These are phyloP conservation scores for Biscogniauxia mediterranea DNA, from an alignment of 2,329 filamentous ascomycete species.

Conservation along the genomic window DNA sequence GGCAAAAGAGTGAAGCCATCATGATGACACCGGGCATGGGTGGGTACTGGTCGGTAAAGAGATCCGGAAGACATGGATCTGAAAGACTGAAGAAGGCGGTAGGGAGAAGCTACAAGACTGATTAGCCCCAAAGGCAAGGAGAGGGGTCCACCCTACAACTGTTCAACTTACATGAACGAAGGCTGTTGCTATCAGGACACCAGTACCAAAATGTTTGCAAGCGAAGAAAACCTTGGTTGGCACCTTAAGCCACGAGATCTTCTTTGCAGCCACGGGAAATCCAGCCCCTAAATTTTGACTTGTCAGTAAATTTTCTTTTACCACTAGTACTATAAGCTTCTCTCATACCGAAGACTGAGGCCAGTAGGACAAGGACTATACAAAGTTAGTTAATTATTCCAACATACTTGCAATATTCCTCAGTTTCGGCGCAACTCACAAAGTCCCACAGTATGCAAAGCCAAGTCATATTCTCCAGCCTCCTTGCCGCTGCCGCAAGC, in stretches of 20 bases:
- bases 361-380: slow-evolving; percentile 20
- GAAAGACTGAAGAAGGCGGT: slow-evolving; percentile 55
- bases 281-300: slow-evolving; percentile 40
- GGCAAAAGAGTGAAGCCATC: slow-evolving; percentile 59
- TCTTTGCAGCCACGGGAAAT: slow-evolving; percentile 53
- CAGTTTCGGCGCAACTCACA: slow-evolving; percentile 35
- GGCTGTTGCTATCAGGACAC: slow-evolving; percentile 69
- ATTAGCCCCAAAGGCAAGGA: slow-evolving; percentile 4
- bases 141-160: no score
- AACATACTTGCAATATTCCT: not conserved
- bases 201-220: slow-evolving; percentile 67
- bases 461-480: slow-evolving; percentile 41
- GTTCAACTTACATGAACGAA: slow-evolving; percentile 61
- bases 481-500: slow-evolving; percentile 38
- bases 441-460: slow-evolving; percentile 41
- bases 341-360: slow-evolving; percentile 38
- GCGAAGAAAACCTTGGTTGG: slow-evolving; percentile 58
- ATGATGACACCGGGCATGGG: slow-evolving; percentile 64
- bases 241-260: slow-evolving; percentile 57
- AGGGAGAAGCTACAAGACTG: slow-evolving; percentile 47
- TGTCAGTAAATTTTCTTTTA: slow-evolving; percentile 10
- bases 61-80: slow-evolving; percentile 55
- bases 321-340: not conserved
- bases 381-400: not conserved
- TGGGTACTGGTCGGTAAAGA: slow-evolving; percentile 59